Conservation (phyloP, 2,329 filamentous ascomycete species). For the Venturia asperata region DNA sequence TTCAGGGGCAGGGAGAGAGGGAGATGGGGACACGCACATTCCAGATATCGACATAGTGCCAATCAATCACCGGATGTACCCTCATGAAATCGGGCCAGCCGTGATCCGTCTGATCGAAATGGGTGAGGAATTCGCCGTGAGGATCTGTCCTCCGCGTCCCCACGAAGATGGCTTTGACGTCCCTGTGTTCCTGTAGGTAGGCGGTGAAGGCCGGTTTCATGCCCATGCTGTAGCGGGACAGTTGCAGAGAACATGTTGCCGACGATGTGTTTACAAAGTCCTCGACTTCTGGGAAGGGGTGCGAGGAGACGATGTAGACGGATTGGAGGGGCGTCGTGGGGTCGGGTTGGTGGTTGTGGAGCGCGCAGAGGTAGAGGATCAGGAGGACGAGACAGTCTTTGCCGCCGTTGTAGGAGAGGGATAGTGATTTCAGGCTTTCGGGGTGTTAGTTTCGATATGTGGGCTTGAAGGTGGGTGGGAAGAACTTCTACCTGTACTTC, state of each 20-base stretch:
- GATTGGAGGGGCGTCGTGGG: constrained; percentile 57
- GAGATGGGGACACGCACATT: constrained; percentile 49
- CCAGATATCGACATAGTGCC: constrained; percentile 96
- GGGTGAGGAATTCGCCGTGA: constrained; percentile 68
- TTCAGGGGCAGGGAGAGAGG: background rate
- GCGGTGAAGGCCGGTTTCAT: constrained; percentile 76
- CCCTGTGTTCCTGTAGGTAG: constrained; percentile 60
- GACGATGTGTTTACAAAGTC: constrained; percentile 67
- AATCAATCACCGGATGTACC: constrained; percentile 92
- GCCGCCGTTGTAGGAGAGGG: constrained; percentile 92
- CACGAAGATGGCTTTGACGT: constrained; percentile 73
- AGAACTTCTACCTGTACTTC: constrained; percentile 57
- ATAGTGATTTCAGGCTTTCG: constrained; percentile 64
- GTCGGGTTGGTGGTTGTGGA: constrained; percentile 38
- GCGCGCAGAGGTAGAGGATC: constrained; percentile 69
- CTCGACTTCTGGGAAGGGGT: constrained; percentile 83
- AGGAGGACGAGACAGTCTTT: constrained; percentile 95
- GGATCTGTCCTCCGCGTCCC: constrained; percentile 88
- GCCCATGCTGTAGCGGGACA: constrained; percentile 65
- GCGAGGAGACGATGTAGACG: constrained; percentile 79
- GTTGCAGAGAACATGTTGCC: constrained; percentile 63
- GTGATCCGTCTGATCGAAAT: constrained; percentile 80
- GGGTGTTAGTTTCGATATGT: constrained; percentile 11
- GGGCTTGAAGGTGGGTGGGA: background rate
- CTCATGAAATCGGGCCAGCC: constrained; percentile 92